phyloP scores from a whole-genome alignment of 192 early-diverging fungal genomes.

The Mortierella antarctica region DNA sequence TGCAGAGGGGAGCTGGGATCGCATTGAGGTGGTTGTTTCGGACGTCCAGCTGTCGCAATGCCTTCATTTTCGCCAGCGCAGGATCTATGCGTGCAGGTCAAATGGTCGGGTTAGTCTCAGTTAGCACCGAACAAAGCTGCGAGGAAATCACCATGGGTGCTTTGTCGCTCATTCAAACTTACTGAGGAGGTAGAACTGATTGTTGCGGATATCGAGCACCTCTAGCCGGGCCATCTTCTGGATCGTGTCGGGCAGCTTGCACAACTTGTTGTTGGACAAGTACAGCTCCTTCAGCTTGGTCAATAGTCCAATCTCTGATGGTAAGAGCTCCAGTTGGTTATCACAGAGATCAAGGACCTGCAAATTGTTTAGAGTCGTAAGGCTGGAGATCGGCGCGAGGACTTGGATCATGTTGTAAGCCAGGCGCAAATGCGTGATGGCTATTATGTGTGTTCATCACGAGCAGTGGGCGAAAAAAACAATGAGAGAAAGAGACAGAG shows the following conservation, averaged over 20 bases:
- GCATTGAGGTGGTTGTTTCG: constrained; percentile 44
- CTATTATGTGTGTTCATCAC: background rate
- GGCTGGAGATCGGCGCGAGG: constrained; percentile 17
- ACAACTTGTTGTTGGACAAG: constrained; percentile 46
- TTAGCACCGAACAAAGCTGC: too few relatives aligned
- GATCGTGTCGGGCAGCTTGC: constrained; percentile 46
- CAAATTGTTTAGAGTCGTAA: constrained; percentile 31
- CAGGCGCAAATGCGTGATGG: constrained; percentile 42
- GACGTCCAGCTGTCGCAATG: constrained; percentile 43
- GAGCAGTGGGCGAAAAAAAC: background rate
- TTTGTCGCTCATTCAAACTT: constrained; percentile 1
- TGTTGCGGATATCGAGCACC: constrained; percentile 49
- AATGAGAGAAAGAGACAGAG: background rate
- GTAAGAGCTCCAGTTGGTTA: constrained; percentile 49
- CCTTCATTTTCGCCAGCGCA: constrained; percentile 29
- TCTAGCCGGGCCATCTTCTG: constrained; percentile 47
- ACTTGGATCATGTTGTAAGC: constrained; percentile 40
- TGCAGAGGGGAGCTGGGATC: constrained; percentile 33
- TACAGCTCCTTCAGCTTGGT: constrained; percentile 45
- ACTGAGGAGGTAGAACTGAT: constrained; percentile 50
- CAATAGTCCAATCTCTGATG: constrained; percentile 44
- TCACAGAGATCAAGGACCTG: constrained; percentile 54
- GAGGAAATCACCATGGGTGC: background rate
- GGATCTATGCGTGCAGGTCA: constrained; percentile 17
- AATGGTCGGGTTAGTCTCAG: background rate